Base-by-base conservation (phyloP, 176 grass and related monocot genomes). In the Phyllostachys edulis region DNA sequence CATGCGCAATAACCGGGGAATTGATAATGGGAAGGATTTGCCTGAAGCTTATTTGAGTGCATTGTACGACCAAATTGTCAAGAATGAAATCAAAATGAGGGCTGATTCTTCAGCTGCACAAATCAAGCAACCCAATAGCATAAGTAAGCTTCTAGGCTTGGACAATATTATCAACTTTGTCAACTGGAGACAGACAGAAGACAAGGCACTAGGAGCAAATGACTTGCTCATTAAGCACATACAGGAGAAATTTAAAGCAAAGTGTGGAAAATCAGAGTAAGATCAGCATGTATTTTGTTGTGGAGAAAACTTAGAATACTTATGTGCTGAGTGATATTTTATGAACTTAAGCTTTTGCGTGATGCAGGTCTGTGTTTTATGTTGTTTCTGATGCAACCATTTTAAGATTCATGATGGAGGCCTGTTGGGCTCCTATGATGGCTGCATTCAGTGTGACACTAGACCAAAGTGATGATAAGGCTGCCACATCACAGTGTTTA, bases 341-440 rank as follows among this genome's bases (percentile, higher is more conserved):
- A 61, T 89, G 71, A 74, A 81, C 38, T 73, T 34, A 68, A 78
- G 72, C 29, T 82, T 88, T 39, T 89, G 39, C 38, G 26, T 79
- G 73, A 87, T 91, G 81, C 85, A 98, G 93, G 83, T 93, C 93
- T n/a, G 76, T 92, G 63, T 98, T 95, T 90, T 98, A 95, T 89
- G 76, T 80, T 75, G 90, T 95, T 61, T 85, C 70, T 64, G 96
- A 98, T 87, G 91, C 93, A 82, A 87, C 89, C 23, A 98, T 96
- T 85, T 85, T 98, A 71, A 92, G 87, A 73, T 94, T 95, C 87
- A 98, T 98, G 93, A 94, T 98, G 89, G 96, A 96, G 60, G 90
- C 91, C n/a, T 98, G 93, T 74, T 98, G 96, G 96, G 96, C 96
- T 42, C 96, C 96, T 80, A 88, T 98, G 87, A 98, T 98, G 93